Evolutionary conservation across 495 filamentous ascomycete species (phyloP).

Genomic region (Hypoxylon rickii): DNA sequence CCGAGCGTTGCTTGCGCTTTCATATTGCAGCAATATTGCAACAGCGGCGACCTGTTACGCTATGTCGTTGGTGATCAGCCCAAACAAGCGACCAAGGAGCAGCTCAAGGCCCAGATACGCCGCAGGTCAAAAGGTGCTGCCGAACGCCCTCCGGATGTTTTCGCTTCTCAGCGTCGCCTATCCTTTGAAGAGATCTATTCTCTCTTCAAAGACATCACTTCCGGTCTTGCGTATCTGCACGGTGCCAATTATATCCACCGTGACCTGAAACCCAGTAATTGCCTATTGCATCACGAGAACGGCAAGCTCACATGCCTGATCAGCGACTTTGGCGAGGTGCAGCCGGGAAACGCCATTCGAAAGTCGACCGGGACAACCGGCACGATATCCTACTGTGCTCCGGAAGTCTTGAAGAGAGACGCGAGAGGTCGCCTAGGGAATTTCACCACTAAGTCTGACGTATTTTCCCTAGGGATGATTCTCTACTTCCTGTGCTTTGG

Average conservation of each 20-base stretch:
- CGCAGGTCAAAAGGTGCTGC: slow-evolving; percentile 68
- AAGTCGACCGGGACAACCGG: slow-evolving; percentile 92
- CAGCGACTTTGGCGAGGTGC: slow-evolving; percentile 96
- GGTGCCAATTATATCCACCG: slow-evolving; percentile 94
- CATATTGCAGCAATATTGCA: slow-evolving; percentile 97
- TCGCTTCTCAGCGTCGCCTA: slow-evolving; percentile 62
- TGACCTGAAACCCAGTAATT: slow-evolving; percentile 95
- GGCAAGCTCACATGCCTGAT: slow-evolving; percentile 77
- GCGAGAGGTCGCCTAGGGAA: slow-evolving; percentile 77
- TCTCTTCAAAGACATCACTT: slow-evolving; percentile 94
- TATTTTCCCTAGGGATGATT: slow-evolving; percentile 97
- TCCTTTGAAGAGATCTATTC: slow-evolving; percentile 93
- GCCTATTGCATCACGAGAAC: slow-evolving; percentile 78
- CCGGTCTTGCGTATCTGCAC: slow-evolving; percentile 88
- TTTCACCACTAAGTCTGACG: slow-evolving; percentile 93
- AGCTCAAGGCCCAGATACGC: slow-evolving; percentile 84
- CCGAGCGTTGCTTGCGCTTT: slow-evolving; percentile 94
- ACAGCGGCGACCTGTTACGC: slow-evolving; percentile 86
- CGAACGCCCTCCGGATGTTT: slow-evolving; percentile 49
- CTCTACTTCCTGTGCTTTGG: slow-evolving; percentile 97
- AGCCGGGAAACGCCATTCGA: slow-evolving; percentile 75
- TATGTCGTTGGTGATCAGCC: slow-evolving; percentile 78
- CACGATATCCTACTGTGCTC: slow-evolving; percentile 96
- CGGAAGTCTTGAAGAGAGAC: slow-evolving; percentile 81
- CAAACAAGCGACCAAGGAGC: slow-evolving; percentile 66